A percentile compares a stretch with the other conserved stretches of the same genome.
Conservation (phyloP, 179 eudicot genomes). For the Heliamphora pulchella region DNA sequence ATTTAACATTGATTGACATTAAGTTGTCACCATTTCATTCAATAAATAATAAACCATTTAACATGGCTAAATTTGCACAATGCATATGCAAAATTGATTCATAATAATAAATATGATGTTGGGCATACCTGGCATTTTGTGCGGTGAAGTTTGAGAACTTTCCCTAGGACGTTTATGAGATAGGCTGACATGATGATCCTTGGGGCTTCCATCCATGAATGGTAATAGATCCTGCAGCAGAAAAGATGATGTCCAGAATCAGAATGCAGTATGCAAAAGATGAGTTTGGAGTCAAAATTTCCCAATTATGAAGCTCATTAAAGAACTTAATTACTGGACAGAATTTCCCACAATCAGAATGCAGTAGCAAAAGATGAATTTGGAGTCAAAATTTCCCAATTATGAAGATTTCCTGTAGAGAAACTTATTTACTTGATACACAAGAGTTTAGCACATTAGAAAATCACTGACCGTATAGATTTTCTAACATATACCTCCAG, state of each 20-base stretch:
- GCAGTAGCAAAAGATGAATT: neutral
- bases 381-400: conserved; percentile 1
- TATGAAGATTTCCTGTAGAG: neutral
- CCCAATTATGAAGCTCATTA: conserved; percentile 1
- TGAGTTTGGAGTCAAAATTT: neutral
- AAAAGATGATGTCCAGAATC: neutral
- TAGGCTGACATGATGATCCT: conserved; percentile 48
- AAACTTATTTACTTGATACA: no score
- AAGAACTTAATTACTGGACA: no score
- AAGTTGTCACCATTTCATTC: neutral
- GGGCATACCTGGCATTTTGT: conserved; percentile 40
- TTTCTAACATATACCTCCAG: conserved; percentile 56
- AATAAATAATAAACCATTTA: neutral
- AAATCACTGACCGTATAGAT: neutral
- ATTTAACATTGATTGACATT: neutral
- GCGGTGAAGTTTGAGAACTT: conserved; percentile 41
- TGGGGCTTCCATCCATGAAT: conserved; percentile 85
- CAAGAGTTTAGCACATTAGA: neutral
- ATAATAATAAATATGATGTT: neutral
- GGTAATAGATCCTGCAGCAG: conserved; percentile 66
- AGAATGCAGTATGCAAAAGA: neutral
- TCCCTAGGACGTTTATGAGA: conserved; percentile 94
- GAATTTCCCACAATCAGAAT: neutral
- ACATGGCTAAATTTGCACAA: neutral
- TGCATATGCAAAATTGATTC: neutral